These are phyloP conservation scores for Pythium grandisporangium DNA, from an alignment of 352 stramenopile genomes.

Conservation along the genomic window DNA sequence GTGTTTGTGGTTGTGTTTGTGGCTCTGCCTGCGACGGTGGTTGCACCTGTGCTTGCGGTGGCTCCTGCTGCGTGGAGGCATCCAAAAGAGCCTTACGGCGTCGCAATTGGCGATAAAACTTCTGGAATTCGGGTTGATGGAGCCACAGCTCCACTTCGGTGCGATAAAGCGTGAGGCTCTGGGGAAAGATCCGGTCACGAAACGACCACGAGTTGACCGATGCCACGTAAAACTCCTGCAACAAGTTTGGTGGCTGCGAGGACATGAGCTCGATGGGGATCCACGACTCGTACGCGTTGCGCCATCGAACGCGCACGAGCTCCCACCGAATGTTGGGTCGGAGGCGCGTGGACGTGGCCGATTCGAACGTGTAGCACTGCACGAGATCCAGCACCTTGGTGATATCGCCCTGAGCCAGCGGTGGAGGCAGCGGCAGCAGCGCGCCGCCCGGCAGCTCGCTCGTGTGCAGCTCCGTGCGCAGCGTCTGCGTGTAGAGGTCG, in stretches of 20 bases:
- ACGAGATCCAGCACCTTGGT: constrained; percentile 66
- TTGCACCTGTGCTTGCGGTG: neutral
- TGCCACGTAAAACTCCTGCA: constrained; percentile 75
- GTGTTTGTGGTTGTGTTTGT: too few relatives aligned
- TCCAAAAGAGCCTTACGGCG: too few relatives aligned
- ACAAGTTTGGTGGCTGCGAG: constrained; percentile 21
- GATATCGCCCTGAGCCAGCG: constrained; percentile 35
- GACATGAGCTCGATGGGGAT: constrained; percentile 45
- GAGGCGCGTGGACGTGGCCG: neutral
- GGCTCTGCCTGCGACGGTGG: too few relatives aligned
- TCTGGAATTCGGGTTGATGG: constrained; percentile 53
- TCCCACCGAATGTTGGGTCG: constrained; percentile 42
- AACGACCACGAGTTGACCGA: constrained; percentile 71
- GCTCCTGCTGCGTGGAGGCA: neutral
- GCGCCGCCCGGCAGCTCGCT: constrained; percentile 28
- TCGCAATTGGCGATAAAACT: constrained; percentile 41
- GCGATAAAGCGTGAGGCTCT: constrained; percentile 23
- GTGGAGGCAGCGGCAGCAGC: constrained; percentile 40
- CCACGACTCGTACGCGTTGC: constrained; percentile 57
- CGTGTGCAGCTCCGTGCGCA: constrained; percentile 19
- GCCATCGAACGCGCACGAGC: constrained; percentile 59
- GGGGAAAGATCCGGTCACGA: constrained; percentile 24
- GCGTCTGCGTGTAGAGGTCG: constrained; percentile 51
- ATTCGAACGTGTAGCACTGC: constrained; percentile 27
- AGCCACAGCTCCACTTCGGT: constrained; percentile 74